phyloP scores from a whole-genome alignment of 306 rosid species.

The Astragalus glycyphyllos region DNA sequence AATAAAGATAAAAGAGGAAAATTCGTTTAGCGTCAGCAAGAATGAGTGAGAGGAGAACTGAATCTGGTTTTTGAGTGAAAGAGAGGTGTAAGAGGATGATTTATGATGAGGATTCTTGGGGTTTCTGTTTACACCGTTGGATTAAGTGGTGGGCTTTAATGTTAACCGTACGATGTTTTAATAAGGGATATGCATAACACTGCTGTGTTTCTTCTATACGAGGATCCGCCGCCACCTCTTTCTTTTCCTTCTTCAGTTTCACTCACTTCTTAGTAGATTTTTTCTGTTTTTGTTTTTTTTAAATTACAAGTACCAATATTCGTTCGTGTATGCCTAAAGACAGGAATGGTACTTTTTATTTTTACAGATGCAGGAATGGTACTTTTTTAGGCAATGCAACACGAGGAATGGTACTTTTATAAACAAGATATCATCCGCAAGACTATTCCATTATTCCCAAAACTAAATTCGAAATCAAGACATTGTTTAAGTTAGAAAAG shows the following conservation, averaged over 20 bases:
- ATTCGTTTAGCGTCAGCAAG: background rate
- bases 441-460: no score
- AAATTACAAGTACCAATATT: background rate
- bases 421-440: no score
- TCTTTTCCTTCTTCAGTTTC: constrained; percentile 5
- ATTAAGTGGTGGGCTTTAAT: constrained; percentile 41
- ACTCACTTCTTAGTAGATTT: constrained; percentile 8
- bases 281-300: background rate
- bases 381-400: no score
- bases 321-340: background rate
- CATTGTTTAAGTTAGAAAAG: no score
- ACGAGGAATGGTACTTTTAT: no score
- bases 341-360: no score
- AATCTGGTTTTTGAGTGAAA: constrained; percentile 36
- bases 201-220: background rate
- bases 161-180: constrained; percentile 48
- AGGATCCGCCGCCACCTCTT: constrained; percentile 88
- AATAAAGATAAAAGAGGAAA: background rate
- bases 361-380: no score
- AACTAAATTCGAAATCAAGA: no score
- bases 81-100: constrained; percentile 50
- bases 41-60: constrained; percentile 31
- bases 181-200: constrained; percentile 48
- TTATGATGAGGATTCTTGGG: constrained; percentile 60
- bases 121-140: constrained; percentile 52